Percentiles rank a stretch among this genome's conserved stretches.
phyloP scores from a whole-genome alignment of 345 rosid species.

The Brassica rapa region DNA sequence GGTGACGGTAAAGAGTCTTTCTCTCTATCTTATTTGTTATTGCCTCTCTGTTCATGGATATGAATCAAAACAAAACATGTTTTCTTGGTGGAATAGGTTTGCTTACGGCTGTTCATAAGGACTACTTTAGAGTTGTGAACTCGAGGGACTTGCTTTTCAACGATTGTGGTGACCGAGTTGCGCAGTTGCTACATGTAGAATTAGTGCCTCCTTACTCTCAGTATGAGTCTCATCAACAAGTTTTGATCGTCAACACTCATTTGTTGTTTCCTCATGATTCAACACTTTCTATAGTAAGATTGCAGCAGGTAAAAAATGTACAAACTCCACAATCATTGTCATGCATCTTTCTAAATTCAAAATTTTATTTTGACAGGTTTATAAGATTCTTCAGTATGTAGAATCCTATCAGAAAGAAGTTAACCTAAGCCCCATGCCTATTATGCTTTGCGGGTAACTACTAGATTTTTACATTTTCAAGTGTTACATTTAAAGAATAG shows the following conservation, averaged over 20 bases:
- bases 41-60: neutral
- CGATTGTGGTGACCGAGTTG: conserved; percentile 79
- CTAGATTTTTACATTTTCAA: neutral
- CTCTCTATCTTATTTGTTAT: neutral
- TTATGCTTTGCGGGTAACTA: conserved; percentile 83
- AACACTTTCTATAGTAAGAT: conserved; percentile 65
- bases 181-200: conserved; percentile 72
- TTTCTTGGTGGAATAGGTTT: conserved; percentile 48
- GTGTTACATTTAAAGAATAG: neutral
- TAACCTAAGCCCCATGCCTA: conserved; percentile 65
- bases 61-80: neutral
- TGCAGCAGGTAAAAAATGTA: conserved; percentile 57
- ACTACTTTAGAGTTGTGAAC: conserved; percentile 70
- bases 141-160: conserved; percentile 70
- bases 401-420: conserved; percentile 81
- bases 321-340: neutral
- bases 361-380: conserved; percentile 51
- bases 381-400: conserved; percentile 77
- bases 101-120: conserved; percentile 79
- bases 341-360: neutral
- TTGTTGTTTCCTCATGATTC: conserved; percentile 92
- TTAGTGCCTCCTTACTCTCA: conserved; percentile 50
- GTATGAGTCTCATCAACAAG: conserved; percentile 49
- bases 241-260: conserved; percentile 90
- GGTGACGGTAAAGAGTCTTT: conserved; percentile 68